Percentiles rank a stretch among this genome's conserved stretches.
Conservation (phyloP, 768 basidiomycete genomes). For the Serpula lacrymans region DNA sequence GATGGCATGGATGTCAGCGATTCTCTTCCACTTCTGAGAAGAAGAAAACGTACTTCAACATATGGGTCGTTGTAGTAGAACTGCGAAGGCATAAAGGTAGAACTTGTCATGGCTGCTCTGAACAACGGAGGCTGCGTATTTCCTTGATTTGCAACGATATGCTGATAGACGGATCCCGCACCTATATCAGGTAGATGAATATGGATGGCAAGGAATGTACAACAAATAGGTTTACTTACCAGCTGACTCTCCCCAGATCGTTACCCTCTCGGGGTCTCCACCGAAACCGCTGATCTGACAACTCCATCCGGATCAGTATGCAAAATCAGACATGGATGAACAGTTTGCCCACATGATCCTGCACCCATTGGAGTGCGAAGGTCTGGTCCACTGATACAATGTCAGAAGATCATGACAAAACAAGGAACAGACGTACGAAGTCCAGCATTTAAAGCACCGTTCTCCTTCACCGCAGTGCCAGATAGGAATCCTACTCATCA, state of each 20-base stretch:
- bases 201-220: not conserved
- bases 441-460: conserved; percentile 41
- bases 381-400: conserved; percentile 35
- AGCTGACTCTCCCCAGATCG: conserved; percentile 44
- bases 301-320: not conserved
- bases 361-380: conserved; percentile 42
- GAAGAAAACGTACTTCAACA: conserved; percentile 31
- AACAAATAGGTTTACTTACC: no score
- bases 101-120: conserved; percentile 38
- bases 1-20: not conserved
- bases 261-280: conserved; percentile 36
- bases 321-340: conserved; percentile 2
- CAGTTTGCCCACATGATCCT: conserved; percentile 38
- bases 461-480: conserved; percentile 34
- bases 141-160: conserved; percentile 39
- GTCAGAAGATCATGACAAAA: not conserved
- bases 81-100: conserved; percentile 39
- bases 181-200: conserved; percentile 19
- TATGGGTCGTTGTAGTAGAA: conserved; percentile 36
- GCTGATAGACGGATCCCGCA: conserved; percentile 43
- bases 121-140: conserved; percentile 39
- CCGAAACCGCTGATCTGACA: conserved; percentile 37
- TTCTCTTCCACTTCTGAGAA: not conserved
- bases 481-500: conserved; percentile 35
- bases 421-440: conserved; percentile 28